Conservation (phyloP, 139 green algal genomes). For the Chloropicon primus region DNA sequence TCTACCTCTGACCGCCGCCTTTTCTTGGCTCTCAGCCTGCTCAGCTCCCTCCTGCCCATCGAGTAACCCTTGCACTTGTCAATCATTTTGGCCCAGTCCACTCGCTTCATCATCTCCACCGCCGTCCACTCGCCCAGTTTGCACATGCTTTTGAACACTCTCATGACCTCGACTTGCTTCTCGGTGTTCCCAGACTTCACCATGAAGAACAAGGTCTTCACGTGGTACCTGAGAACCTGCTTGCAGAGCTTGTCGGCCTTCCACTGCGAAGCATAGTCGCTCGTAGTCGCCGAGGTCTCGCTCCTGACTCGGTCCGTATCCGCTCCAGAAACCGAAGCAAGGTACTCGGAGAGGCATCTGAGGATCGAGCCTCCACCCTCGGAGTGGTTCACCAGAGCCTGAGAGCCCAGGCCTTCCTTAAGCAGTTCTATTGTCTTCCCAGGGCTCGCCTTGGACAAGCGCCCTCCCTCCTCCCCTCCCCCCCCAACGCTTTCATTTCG, state of each 20-base stretch:
- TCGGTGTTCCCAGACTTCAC: not conserved
- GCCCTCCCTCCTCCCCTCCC: too few relatives aligned
- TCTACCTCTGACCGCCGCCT: not conserved
- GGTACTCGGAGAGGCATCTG: not conserved
- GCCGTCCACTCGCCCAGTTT: not conserved
- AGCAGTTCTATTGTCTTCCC: too few relatives aligned
- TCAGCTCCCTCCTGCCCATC: not conserved
- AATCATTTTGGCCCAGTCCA: not conserved
- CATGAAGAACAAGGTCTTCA: not conserved
- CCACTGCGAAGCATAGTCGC: not conserved
- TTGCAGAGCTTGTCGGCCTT: not conserved
- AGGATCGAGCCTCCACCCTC: not conserved
- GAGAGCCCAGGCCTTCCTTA: not conserved
- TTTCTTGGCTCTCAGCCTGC: not conserved
- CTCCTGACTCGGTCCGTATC: not conserved
- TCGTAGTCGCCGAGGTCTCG: not conserved
- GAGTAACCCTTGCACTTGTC: not conserved
- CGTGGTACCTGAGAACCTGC: not conserved
- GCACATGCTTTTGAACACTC: not conserved
- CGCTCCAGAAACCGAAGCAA: not conserved
- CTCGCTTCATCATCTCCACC: not conserved
- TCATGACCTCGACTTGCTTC: not conserved
- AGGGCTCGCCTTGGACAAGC: too few relatives aligned
- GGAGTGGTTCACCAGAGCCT: not conserved
- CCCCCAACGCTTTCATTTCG: too few relatives aligned